phyloP scores from a whole-genome alignment of 164 flowering plant species.

The Macadamia integrifolia region DNA sequence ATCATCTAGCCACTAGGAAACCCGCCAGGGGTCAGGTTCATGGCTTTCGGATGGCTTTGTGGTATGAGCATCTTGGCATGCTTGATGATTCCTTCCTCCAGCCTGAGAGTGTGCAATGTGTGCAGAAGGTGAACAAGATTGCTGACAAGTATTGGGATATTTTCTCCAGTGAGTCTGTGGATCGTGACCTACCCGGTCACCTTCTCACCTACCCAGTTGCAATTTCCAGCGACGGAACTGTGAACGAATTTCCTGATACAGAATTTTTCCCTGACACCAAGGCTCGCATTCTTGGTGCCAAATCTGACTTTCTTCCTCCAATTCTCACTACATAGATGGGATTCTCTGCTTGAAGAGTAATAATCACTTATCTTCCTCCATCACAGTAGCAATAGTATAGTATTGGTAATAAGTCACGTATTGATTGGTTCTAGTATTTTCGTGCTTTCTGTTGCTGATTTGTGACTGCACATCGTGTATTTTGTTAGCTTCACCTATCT shows the following conservation, averaged over 20 bases:
- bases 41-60: conserved; percentile 74
- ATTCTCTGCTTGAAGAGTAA: neutral
- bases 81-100: conserved; percentile 37
- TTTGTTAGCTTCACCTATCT: too few relatives aligned
- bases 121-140: conserved; percentile 45
- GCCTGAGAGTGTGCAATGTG: conserved; percentile 56
- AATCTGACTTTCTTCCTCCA: conserved; percentile 47
- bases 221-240: conserved; percentile 34
- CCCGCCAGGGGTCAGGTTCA: conserved; percentile 64
- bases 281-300: conserved; percentile 60
- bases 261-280: conserved; percentile 75
- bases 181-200: conserved; percentile 64
- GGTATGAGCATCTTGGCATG: conserved; percentile 77
- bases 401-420: neutral
- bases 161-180: conserved; percentile 34
- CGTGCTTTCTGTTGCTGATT: too few relatives aligned
- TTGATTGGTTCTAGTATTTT: neutral
- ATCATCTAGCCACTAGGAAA: conserved; percentile 37
- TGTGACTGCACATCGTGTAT: too few relatives aligned
- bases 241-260: conserved; percentile 36
- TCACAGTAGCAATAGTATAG: neutral
- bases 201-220: conserved; percentile 60
- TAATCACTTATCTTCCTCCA: neutral
- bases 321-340: conserved; percentile 51
- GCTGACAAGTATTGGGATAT: conserved; percentile 56